A percentile compares a stretch with the other conserved stretches of the same genome.
Conservation (phyloP, 208 protist genomes). For the Acanthamoeba lenticulata region DNA sequence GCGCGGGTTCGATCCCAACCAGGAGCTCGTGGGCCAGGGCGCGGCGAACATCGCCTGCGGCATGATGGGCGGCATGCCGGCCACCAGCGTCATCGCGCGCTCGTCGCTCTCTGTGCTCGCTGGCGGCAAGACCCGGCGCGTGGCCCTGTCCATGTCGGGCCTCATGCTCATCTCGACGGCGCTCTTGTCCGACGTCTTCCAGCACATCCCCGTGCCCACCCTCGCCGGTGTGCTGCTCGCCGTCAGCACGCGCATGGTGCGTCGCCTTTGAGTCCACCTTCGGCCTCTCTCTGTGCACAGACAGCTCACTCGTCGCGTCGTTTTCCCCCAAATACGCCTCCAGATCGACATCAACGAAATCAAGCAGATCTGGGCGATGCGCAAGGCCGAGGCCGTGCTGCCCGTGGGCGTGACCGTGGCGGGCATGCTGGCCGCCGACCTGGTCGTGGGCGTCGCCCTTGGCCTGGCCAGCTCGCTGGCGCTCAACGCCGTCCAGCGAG, state of each 20-base stretch:
- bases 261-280: background rate
- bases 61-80: slow-evolving; percentile 4
- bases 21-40: slow-evolving; percentile 20
- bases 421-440: background rate
- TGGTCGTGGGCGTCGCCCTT: background rate
- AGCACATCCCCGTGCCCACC: slow-evolving; percentile 22
- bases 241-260: background rate
- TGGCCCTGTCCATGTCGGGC: background rate
- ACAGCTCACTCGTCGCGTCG: background rate
- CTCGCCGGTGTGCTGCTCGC: slow-evolving; percentile 12
- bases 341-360: background rate
- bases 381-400: background rate
- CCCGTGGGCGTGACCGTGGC: background rate
- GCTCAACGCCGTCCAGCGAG: background rate
- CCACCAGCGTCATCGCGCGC: slow-evolving; percentile 20
- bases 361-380: slow-evolving; percentile 15
- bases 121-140: background rate
- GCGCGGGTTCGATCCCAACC: background rate
- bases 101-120: background rate
- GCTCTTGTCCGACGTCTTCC: background rate
- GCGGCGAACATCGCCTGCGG: background rate
- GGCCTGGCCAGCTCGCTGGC: background rate
- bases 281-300: background rate
- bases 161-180: background rate
- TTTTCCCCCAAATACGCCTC: too few relatives aligned